Conservation (phyloP, 192 early-diverging fungal species). For the Podila horticola region DNA sequence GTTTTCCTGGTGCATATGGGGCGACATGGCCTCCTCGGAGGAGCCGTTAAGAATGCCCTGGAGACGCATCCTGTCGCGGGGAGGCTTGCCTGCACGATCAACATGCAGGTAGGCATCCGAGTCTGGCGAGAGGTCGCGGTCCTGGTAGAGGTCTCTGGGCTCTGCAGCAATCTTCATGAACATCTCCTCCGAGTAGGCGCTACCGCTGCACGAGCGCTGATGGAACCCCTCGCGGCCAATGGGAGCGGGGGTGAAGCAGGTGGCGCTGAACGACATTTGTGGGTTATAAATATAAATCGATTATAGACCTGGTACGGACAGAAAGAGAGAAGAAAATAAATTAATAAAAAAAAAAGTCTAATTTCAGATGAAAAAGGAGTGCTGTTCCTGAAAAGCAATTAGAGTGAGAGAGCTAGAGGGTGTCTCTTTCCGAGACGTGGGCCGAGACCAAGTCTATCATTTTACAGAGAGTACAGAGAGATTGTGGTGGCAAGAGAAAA, state of each 20-base stretch:
- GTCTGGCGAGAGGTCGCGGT: conserved; percentile 22
- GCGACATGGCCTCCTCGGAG: conserved; percentile 16
- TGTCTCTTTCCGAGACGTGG: too few species aligned
- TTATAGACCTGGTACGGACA: background rate
- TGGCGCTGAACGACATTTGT: conserved; percentile 42
- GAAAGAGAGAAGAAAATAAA: background rate
- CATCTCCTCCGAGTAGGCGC: conserved; percentile 40
- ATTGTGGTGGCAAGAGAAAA: too few species aligned
- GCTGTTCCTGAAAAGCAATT: too few species aligned
- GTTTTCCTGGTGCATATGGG: conserved; percentile 12
- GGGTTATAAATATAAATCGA: background rate
- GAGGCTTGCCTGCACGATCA: conserved; percentile 16
- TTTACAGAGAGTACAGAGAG: too few species aligned
- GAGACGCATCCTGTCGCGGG: conserved; percentile 40
- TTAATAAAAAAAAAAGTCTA: background rate
- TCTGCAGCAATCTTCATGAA: conserved; percentile 41
- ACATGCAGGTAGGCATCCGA: conserved; percentile 7
- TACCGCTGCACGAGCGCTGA: conserved; percentile 22
- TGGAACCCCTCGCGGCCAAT: conserved; percentile 26
- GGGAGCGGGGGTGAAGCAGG: conserved; percentile 33
- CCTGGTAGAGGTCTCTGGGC: conserved; percentile 38
- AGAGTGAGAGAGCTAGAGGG: too few species aligned
- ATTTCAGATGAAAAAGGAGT: too few species aligned
- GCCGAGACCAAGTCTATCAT: too few species aligned
- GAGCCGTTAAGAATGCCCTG: conserved; percentile 44